Conservation (phyloP, 495 filamentous ascomycete species). For the Parathielavia appendiculata region DNA sequence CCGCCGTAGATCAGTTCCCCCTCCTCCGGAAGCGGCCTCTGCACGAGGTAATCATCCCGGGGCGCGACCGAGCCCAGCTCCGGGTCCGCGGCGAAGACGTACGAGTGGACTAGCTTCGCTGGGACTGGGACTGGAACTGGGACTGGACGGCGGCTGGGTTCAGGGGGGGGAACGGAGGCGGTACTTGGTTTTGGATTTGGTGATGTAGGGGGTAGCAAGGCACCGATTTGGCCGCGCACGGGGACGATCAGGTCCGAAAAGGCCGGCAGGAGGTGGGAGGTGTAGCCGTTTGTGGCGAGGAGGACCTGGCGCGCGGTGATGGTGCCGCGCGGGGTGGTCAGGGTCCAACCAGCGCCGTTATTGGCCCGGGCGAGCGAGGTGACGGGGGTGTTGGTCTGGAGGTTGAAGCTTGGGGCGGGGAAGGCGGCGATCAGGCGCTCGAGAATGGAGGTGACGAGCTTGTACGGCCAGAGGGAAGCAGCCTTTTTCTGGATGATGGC, state of each 20-base stretch:
- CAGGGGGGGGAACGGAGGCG: background rate
- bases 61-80: conserved; percentile 9
- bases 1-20: conserved; percentile 57
- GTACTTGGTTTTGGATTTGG: conserved; percentile 8
- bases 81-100: conserved; percentile 53
- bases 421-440: conserved; percentile 45
- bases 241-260: conserved; percentile 71
- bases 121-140: no score
- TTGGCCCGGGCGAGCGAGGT: conserved; percentile 36
- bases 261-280: conserved; percentile 61
- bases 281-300: conserved; percentile 76
- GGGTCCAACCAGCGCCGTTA: conserved; percentile 38
- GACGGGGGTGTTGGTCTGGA: conserved; percentile 71
- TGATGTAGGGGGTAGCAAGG: conserved; percentile 53
- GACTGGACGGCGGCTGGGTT: no score
- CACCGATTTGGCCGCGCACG: conserved; percentile 66
- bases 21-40: conserved; percentile 52
- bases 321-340: conserved; percentile 60
- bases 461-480: conserved; percentile 70
- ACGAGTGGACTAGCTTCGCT: conserved; percentile 44
- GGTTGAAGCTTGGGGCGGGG: conserved; percentile 45
- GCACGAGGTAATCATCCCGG: conserved; percentile 67
- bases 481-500: conserved; percentile 46
- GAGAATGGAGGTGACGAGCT: conserved; percentile 63
- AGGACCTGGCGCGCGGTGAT: conserved; percentile 57